Conservation (phyloP, 2,329 filamentous ascomycete genomes). For the Atkinsonella hypoxylon region DNA sequence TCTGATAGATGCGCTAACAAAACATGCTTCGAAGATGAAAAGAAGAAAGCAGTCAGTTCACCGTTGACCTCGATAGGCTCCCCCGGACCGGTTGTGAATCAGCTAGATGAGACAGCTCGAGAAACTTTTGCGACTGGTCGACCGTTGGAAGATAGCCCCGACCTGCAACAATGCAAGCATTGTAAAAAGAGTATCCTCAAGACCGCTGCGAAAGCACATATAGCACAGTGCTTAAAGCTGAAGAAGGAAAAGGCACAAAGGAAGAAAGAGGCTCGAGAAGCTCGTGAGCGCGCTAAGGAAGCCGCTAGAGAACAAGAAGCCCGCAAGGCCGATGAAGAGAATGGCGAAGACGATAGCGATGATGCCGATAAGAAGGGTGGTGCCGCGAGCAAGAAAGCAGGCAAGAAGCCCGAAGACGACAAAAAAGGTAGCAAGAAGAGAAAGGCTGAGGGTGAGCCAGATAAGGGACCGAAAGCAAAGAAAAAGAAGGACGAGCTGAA, state of each 20-base stretch:
- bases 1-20: neutral
- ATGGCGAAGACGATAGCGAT: conserved; percentile 35
- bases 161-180: conserved; percentile 80
- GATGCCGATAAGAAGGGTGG: conserved; percentile 33
- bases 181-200: conserved; percentile 83
- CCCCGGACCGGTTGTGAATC: conserved; percentile 47
- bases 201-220: conserved; percentile 64
- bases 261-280: conserved; percentile 64
- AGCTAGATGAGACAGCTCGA: conserved; percentile 63
- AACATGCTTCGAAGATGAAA: conserved; percentile 31
- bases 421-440: conserved; percentile 61
- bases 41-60: conserved; percentile 37
- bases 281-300: conserved; percentile 52
- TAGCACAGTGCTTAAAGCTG: conserved; percentile 69
- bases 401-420: conserved; percentile 55
- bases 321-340: conserved; percentile 37
- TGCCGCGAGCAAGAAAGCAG: conserved; percentile 46
- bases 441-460: conserved; percentile 63
- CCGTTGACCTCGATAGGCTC: conserved; percentile 31
- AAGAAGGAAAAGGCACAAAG: conserved; percentile 73
- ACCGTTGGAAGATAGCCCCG: conserved; percentile 67
- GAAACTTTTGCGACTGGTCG: conserved; percentile 73
- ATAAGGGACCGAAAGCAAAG: conserved; percentile 76
- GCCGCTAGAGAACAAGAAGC: conserved; percentile 46
- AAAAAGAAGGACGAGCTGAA: conserved; percentile 94